Conservation (phyloP, 805 yeast species). For the Cyberlindnera maclurae region DNA sequence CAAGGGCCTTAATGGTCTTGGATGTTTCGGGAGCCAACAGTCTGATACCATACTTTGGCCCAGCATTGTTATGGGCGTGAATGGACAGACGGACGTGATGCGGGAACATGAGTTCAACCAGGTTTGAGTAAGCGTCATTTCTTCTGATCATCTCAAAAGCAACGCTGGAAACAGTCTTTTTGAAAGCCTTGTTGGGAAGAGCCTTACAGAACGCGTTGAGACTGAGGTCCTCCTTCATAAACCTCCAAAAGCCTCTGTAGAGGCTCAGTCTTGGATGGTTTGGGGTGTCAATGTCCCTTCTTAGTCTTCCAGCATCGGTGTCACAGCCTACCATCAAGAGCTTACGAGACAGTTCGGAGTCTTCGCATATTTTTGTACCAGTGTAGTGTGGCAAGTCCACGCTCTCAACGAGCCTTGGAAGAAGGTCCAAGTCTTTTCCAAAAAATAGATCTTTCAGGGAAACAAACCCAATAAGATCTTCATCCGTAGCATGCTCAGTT, state of each 20-base stretch:
- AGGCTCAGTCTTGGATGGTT: conserved; percentile 47
- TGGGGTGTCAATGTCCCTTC: conserved; percentile 51
- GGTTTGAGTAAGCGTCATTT: conserved; percentile 58
- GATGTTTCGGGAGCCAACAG: conserved; percentile 39
- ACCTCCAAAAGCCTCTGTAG: conserved; percentile 51
- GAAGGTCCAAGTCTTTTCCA: conserved; percentile 25
- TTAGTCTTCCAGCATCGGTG: conserved; percentile 54
- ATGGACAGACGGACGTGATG: conserved; percentile 53
- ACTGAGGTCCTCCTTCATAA: conserved; percentile 53
- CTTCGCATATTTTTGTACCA: conserved; percentile 30
- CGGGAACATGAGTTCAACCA: conserved; percentile 53
- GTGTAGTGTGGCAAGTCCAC: conserved; percentile 30
- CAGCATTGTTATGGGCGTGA: conserved; percentile 52
- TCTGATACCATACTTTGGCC: conserved; percentile 54
- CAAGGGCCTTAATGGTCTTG: conserved; percentile 38
- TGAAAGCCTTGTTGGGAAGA: conserved; percentile 36
- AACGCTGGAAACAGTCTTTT: conserved; percentile 43
- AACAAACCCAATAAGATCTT: conserved; percentile 31
- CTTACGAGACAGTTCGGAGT: conserved; percentile 33
- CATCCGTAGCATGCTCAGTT: conserved; percentile 15
- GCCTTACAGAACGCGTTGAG: conserved; percentile 31
- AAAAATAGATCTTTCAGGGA: conserved; percentile 36
- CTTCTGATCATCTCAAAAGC: conserved; percentile 61
- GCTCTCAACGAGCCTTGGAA: conserved; percentile 24
- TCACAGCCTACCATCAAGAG: conserved; percentile 39